A percentile compares a stretch with the other conserved stretches of the same genome.
Conservation (phyloP, 78 protist species). For the Chrysochromulina parva region DNA sequence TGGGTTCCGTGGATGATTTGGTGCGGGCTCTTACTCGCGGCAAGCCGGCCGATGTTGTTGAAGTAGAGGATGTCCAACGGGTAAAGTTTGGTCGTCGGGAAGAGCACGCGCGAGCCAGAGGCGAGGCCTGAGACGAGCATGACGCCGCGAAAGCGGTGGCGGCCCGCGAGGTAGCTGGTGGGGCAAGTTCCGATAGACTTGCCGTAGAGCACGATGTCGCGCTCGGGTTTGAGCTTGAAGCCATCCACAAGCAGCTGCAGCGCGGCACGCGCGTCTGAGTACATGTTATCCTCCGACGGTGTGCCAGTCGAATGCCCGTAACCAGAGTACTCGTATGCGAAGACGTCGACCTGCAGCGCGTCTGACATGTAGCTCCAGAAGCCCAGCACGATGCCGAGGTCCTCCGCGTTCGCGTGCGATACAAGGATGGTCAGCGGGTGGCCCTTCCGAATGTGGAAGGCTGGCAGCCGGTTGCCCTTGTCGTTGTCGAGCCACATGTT, state of each 20-base stretch:
- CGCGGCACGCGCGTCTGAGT: not conserved
- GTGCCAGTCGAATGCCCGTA: constrained; percentile 2
- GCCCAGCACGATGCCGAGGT: not conserved
- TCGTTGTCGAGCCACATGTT: constrained; percentile 16
- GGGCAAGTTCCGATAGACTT: not conserved
- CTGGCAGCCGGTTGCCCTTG: not conserved
- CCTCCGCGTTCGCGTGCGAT: constrained; percentile 16
- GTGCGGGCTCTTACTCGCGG: not conserved
- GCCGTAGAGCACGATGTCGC: constrained; percentile 8
- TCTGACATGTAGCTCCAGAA: not conserved
- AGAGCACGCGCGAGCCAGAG: constrained; percentile 15
- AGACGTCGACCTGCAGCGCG: not conserved
- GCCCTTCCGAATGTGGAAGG: constrained; percentile 3
- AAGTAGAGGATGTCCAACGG: not conserved
- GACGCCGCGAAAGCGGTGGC: not conserved
- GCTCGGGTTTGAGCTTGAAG: constrained; percentile 11
- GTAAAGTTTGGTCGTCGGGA: not conserved
- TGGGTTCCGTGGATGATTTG: not conserved
- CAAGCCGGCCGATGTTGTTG: not conserved
- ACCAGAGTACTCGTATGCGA: constrained; percentile 19
- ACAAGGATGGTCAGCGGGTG: not conserved
- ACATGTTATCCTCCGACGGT: not conserved
- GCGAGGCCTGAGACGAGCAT: not conserved
- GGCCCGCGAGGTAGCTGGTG: not conserved
- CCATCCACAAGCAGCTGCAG: not conserved